Percentiles rank a stretch among this genome's conserved stretches.
These are phyloP conservation scores for Hypoxylon sp. DNA, from an alignment of 2,329 filamentous ascomycete genomes.

Conservation along the genomic window DNA sequence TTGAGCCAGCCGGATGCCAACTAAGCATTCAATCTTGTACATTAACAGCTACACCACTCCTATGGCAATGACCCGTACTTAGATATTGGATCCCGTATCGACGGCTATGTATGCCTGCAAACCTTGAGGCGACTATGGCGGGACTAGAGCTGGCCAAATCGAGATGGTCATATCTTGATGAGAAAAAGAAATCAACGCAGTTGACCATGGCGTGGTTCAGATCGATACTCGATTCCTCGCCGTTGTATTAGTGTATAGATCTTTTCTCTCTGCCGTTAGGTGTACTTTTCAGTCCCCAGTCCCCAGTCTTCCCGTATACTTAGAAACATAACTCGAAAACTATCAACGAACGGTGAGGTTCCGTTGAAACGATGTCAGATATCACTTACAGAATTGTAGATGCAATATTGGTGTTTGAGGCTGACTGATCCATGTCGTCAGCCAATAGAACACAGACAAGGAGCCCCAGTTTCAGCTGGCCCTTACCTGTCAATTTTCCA, in stretches of 20 bases:
- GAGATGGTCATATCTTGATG: conserved; percentile 28
- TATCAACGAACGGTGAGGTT: not conserved
- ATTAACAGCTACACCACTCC: conserved; percentile 51
- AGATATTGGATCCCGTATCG: conserved; percentile 36
- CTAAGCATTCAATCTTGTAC: conserved; percentile 59
- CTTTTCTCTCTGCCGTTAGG: conserved; percentile 38
- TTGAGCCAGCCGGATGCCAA: conserved; percentile 90
- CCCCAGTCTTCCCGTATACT: not conserved
- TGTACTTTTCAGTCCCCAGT: conserved; percentile 8
- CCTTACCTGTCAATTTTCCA: not conserved
- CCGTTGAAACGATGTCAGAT: not conserved
- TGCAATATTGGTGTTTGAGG: not conserved
- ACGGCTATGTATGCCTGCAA: conserved; percentile 35
- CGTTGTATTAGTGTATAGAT: conserved; percentile 56
- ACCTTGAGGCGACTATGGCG: conserved; percentile 27
- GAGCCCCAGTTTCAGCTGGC: conserved; percentile 2
- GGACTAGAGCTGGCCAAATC: conserved; percentile 27
- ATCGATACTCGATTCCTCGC: conserved; percentile 38
- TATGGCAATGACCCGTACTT: conserved; percentile 42
- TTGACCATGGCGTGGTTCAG: conserved; percentile 35
- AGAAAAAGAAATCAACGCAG: conserved; percentile 42
- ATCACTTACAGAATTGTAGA: conserved; percentile 7
- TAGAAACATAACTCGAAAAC: not conserved
- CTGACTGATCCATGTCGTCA: not conserved
- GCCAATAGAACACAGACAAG: conserved; percentile 3